Base-by-base conservation (phyloP, 2,329 filamentous ascomycete species). In the Aspergillus sp. region DNA sequence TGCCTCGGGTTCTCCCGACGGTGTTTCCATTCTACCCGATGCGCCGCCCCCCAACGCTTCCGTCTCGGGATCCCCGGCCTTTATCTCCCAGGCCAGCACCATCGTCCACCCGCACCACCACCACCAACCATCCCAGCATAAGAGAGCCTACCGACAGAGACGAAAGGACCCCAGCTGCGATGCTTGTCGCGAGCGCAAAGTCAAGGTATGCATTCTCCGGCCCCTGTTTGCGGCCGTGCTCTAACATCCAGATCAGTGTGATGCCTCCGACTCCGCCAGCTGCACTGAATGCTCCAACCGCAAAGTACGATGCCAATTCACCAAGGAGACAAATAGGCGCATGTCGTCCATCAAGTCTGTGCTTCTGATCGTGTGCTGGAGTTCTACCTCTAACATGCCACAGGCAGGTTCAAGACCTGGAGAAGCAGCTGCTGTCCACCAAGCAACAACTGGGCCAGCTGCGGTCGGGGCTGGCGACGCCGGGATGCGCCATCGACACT, bases 131-230 rank as follows among this genome's bases (percentile, higher is more conserved):
- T 75, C 82, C 19, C 86, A 57, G 29, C 57, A 93, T 58, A 96
- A 96, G 60, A 72, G 91, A 53, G 89, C 91, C 2, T 98, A 96
- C 64, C 78, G 91, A 15, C 91, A 98, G 58, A 72, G 91, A 45
- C 75, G 91, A 47, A 98, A 98, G 56, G 91, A 98, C 51, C 91
- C 91, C 1, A 96, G 86, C 53, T 98, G 91, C 59, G 91, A 98
- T 67, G 91, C 91, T 31, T 98, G 91, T 57, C 76, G 91, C 39
- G 91, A 98, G 53, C 71, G 76, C 29, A 80, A 80, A 61, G 75
- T 80, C 44, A 80, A 80, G 64, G 71, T 74, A 55, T 40, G 36
- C 10, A 10, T 27, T 33, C 17, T 26, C 17, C 20, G 17, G 15
- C 15, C 8, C 25, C 30, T 11, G 13, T 22, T 8, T 30, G 16